Evolutionary conservation across 305 asterid species (phyloP).

Genomic region (Fraxinus xanthoxyloides): DNA sequence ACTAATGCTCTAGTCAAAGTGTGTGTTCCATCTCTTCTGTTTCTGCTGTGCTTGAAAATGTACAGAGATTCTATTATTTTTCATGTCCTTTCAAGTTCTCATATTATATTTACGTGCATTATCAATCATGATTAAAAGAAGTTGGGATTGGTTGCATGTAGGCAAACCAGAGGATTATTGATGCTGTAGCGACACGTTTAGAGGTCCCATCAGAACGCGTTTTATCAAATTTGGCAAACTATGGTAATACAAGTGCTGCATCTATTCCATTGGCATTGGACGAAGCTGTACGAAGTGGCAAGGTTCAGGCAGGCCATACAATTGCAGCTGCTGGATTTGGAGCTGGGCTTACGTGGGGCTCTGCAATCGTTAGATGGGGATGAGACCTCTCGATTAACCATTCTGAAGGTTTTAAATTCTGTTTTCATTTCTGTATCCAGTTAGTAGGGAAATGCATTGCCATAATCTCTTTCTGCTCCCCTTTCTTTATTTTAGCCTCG

Average conservation of each 20-base stretch:
- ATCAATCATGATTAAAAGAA: background rate
- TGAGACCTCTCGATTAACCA: constrained; percentile 20
- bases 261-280: constrained; percentile 93
- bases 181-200: constrained; percentile 83
- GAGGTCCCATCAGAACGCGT: constrained; percentile 72
- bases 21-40: background rate
- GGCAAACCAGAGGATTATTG: constrained; percentile 94
- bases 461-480: background rate
- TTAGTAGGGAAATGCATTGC: background rate
- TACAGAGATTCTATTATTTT: background rate
- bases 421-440: background rate
- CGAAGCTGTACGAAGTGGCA: constrained; percentile 86
- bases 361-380: constrained; percentile 89
- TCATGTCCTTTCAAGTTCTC: too few species aligned
- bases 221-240: constrained; percentile 78
- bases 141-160: constrained; percentile 25
- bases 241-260: constrained; percentile 93
- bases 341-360: constrained; percentile 98
- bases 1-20: background rate
- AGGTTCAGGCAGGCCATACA: constrained; percentile 69
- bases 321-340: constrained; percentile 96
- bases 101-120: background rate
- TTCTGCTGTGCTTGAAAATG: background rate
- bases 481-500: background rate
- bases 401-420: background rate